Evolutionary conservation across 768 basidiomycete genomes (phyloP).

Genomic region (Paxillus involutus): DNA sequence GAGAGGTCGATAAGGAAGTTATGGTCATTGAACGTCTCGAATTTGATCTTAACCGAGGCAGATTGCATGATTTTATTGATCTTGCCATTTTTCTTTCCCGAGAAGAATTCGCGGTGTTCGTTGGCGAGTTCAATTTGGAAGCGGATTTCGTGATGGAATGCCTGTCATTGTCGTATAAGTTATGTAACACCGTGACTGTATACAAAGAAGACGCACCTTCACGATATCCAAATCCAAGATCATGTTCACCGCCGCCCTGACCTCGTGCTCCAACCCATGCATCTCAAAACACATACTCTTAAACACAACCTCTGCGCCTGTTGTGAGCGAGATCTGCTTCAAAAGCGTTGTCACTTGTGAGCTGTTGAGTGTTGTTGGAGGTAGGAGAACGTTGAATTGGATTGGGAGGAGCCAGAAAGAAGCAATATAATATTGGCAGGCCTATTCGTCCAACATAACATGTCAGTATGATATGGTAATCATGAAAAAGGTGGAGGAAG

Average conservation of each 20-base stretch:
- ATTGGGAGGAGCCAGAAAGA: constrained; percentile 95
- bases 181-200: neutral
- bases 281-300: constrained; percentile 98
- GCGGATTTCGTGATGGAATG: constrained; percentile 95
- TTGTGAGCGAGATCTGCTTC: constrained; percentile 81
- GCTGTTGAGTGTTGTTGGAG: constrained; percentile 77
- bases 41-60: constrained; percentile 97
- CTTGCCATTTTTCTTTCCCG: constrained; percentile 99
- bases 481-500: neutral
- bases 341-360: constrained; percentile 82
- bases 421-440: constrained; percentile 94
- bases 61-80: constrained; percentile 99
- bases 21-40: constrained; percentile 96
- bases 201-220: constrained; percentile 56
- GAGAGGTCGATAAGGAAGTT: constrained; percentile 93
- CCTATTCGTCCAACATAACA: constrained; percentile 44
- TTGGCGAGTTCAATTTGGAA: constrained; percentile 98
- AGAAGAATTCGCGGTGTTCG: constrained; percentile 98
- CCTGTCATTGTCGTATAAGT: constrained; percentile 38
- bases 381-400: constrained; percentile 89
- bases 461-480: constrained; percentile 18
- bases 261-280: constrained; percentile 91
- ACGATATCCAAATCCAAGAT: constrained; percentile 90
- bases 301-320: constrained; percentile 94
- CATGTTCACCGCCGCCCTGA: constrained; percentile 80